Percentiles rank a stretch among this genome's conserved stretches.
Conservation (phyloP, 2,329 filamentous ascomycete genomes). For the Alternaria incomplexa region DNA sequence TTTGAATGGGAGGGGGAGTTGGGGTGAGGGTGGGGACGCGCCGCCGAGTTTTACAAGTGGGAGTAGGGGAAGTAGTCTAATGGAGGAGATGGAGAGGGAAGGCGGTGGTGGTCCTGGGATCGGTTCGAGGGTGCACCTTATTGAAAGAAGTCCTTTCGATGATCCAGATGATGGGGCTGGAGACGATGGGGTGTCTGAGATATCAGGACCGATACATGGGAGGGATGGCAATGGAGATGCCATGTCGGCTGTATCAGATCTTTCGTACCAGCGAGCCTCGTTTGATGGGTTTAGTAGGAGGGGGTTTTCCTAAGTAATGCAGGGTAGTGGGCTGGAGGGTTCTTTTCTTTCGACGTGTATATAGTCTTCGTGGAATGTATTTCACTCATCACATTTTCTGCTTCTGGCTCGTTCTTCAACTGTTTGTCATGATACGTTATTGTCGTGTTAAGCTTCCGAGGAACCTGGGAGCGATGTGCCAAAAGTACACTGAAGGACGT, state of each 20-base stretch:
- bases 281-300: not conserved
- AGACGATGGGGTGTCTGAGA: constrained; percentile 38
- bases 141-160: constrained; percentile 42
- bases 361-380: not conserved
- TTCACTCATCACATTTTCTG: too few species aligned
- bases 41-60: constrained; percentile 28
- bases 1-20: too few species aligned
- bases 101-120: too few species aligned
- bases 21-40: too few species aligned
- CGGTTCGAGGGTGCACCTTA: constrained; percentile 21
- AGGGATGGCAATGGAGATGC: not conserved
- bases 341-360: not conserved
- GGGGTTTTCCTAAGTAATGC: not conserved
- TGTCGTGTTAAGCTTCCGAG: too few species aligned
- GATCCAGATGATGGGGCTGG: constrained; percentile 33
- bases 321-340: not conserved
- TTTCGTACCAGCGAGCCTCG: constrained; percentile 37
- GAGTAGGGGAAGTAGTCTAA: too few species aligned
- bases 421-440: too few species aligned
- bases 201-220: constrained; percentile 29
- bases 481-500: too few species aligned
- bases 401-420: too few species aligned
- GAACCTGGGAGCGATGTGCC: too few species aligned
- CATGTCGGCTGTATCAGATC: constrained; percentile 3
- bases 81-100: too few species aligned